Evolutionary conservation across 768 basidiomycete genomes (phyloP).

Genomic region (Terana coerulea): DNA sequence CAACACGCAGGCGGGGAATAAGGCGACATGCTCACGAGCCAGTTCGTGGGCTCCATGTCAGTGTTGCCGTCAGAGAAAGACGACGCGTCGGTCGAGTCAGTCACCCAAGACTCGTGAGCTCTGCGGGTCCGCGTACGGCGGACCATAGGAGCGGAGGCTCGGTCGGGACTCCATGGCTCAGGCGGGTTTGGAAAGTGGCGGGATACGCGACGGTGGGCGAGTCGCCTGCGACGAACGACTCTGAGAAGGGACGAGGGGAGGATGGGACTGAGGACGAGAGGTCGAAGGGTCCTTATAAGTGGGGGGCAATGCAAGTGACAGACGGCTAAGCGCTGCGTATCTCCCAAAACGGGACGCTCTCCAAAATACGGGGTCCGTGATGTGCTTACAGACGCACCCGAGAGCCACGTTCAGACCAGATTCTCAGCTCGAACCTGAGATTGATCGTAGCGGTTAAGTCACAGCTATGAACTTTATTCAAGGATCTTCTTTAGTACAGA

Average conservation of each 20-base stretch:
- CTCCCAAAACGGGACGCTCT: conserved; percentile 1
- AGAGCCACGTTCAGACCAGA: too few species aligned
- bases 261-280: neutral
- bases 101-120: neutral
- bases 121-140: neutral
- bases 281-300: neutral
- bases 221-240: neutral
- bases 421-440: too few species aligned
- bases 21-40: neutral
- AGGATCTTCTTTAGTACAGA: too few species aligned
- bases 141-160: neutral
- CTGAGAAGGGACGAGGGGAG: neutral
- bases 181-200: neutral
- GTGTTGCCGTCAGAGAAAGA: neutral
- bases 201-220: too few species aligned
- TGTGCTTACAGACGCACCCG: neutral
- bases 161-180: neutral
- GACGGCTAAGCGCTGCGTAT: neutral
- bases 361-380: too few species aligned
- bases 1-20: neutral
- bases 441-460: too few species aligned
- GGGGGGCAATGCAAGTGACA: neutral
- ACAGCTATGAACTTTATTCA: too few species aligned
- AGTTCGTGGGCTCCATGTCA: neutral
- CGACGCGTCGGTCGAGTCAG: neutral